phyloP scores from a whole-genome alignment of 768 basidiomycete species.

The Tylopilus rubrobrunneus region DNA sequence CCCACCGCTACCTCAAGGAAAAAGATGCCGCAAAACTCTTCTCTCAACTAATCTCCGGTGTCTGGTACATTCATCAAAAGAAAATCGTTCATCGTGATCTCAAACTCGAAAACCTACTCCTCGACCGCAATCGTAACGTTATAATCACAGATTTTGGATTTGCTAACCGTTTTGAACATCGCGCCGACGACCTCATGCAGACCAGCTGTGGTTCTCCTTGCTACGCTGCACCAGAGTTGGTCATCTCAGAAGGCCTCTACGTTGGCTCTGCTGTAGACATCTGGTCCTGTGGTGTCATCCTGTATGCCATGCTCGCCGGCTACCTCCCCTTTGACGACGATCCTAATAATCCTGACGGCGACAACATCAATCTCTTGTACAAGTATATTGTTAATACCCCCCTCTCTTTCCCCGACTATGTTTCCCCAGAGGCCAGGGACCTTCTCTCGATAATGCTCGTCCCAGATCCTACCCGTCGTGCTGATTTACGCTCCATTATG shows the following conservation, averaged over 20 bases:
- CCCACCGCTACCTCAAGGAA: conserved; percentile 94
- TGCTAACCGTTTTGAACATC: conserved; percentile 95
- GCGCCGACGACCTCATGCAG: conserved; percentile 94
- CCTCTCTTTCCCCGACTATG: conserved; percentile 95
- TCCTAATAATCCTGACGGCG: conserved; percentile 96
- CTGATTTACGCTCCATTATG: conserved; percentile 78
- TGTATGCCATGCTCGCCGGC: conserved; percentile 95
- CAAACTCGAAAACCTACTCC: conserved; percentile 95
- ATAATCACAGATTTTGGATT: conserved; percentile 99
- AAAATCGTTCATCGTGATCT: conserved; percentile 99
- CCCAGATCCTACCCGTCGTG: conserved; percentile 80
- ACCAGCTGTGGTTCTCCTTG: conserved; percentile 97
- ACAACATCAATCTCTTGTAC: conserved; percentile 98
- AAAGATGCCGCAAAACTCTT: conserved; percentile 94
- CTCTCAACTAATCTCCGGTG: conserved; percentile 96
- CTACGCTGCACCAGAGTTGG: conserved; percentile 97
- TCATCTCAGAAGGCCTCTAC: conserved; percentile 95
- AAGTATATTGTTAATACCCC: conserved; percentile 98
- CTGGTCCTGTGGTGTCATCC: conserved; percentile 94
- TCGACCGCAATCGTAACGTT: conserved; percentile 96
- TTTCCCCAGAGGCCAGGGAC: conserved; percentile 78
- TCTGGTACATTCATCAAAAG: conserved; percentile 98
- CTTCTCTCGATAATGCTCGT: conserved; percentile 91
- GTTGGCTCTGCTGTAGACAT: conserved; percentile 98
- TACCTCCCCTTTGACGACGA: conserved; percentile 99